Evolutionary conservation across 1,284 basidiomycete genomes (phyloP), one percentile per base, ranked within the genome.

Genomic region (Volvariella volvacea): DNA sequence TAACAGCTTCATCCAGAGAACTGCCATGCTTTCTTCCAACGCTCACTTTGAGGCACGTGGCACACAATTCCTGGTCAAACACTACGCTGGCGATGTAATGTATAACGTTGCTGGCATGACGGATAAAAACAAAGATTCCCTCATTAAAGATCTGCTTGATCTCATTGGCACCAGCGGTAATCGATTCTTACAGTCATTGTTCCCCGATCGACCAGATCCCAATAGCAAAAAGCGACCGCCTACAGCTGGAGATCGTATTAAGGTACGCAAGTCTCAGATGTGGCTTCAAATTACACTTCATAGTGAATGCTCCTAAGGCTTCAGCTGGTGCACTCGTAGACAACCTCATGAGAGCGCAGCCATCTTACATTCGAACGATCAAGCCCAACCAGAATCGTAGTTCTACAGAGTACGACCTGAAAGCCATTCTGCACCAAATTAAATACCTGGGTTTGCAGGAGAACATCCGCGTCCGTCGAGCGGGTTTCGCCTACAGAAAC

Each of bases 381-480:
- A 99, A 99, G 67, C 92, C 96, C 9, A 99, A 99, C 64, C 90
- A 97, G 72, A 96, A 98, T 62, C 86, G 95, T 47, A 95, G 91
- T 52, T 66, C 85, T 2, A 79, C 80, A 4, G 96, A 99, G 68
- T 99, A 96, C 64, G 94, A 99, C 59, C 76, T 75, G 39, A 95
- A 95, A 62, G 92, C 92, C 6, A 90, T 99, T 51, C 73, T 99
- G 36, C 95, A 99, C 70, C 96, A 99, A 69, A 91, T 99, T 74
- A 98, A 99, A 66, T 99, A 99, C 61, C 86, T 99, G 39, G 96
- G 95, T 64, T 70, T 99, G 43, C 93, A 98, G 64, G 96, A 99
- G 68, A 99, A 99, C 62, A 97, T 99, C 47, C 85, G 95, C 39
- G 92, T 99, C 42, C 86, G 95, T 48, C 81, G 95, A 51, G 95